phyloP scores from a whole-genome alignment of 345 rosid species.

The Brassica nigra region DNA sequence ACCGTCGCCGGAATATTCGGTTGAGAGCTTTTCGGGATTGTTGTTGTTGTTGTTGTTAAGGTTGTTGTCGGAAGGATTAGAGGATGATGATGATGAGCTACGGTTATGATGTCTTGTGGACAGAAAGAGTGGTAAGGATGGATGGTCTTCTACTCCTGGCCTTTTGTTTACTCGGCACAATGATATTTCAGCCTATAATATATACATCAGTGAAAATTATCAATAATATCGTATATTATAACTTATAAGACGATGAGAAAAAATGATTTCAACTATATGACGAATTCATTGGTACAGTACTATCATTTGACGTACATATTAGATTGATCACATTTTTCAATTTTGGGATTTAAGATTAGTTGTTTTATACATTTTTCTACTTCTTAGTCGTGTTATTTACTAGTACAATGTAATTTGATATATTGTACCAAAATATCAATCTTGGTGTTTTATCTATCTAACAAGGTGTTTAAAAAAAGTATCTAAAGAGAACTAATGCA shows the following conservation, averaged over 20 bases:
- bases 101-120: constrained; percentile 47
- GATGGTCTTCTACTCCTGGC: constrained; percentile 93
- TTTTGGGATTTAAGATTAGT: too few relatives aligned
- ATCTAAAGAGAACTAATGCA: too few relatives aligned
- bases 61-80: constrained; percentile 37
- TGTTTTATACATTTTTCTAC: too few relatives aligned
- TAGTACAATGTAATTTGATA: neutral
- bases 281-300: neutral
- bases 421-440: neutral
- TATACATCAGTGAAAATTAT: neutral
- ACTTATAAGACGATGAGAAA: neutral
- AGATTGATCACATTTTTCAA: too few relatives aligned
- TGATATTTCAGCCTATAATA: constrained; percentile 82
- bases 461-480: neutral
- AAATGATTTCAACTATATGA: too few relatives aligned
- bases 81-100: constrained; percentile 32
- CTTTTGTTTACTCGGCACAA: constrained; percentile 96
- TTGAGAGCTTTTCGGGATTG: constrained; percentile 40
- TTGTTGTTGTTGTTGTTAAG: constrained; percentile 39
- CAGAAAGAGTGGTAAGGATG: constrained; percentile 71
- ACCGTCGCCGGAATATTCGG: constrained; percentile 47
- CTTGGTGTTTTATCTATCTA: too few relatives aligned
- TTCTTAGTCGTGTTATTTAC: neutral
- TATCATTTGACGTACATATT: neutral
- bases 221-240: neutral